A percentile compares a stretch with the other conserved stretches of the same genome.
Conservation (phyloP, 179 eudicot species). For the Sideroxylon spinosum region DNA sequence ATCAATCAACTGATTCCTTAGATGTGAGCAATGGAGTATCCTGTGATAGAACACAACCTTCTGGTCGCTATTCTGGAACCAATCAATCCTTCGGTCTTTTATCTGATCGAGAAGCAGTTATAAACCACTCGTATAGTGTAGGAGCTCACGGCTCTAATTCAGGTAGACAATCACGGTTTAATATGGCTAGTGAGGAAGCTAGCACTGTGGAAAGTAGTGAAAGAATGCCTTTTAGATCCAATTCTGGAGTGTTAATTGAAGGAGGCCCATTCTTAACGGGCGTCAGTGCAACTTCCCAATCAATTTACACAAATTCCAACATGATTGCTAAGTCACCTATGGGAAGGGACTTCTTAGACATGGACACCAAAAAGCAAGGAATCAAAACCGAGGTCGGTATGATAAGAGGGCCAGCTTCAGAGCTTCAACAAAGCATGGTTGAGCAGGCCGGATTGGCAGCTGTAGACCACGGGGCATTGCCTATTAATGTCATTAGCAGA, state of each 20-base stretch:
- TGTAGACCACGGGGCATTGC: constrained; percentile 34
- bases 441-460: constrained; percentile 41
- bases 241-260: constrained; percentile 39
- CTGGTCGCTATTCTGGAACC: constrained; percentile 37
- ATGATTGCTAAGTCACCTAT: constrained; percentile 29
- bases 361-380: constrained; percentile 28
- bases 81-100: constrained; percentile 40
- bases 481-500: constrained; percentile 39
- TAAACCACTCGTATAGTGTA: constrained; percentile 32
- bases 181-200: constrained; percentile 31
- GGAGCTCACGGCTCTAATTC: constrained; percentile 50
- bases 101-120: constrained; percentile 39
- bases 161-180: constrained; percentile 38
- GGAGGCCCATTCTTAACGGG: constrained; percentile 34
- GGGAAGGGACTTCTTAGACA: constrained; percentile 35
- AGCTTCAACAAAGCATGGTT: constrained; percentile 33
- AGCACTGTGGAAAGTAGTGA: constrained; percentile 38
- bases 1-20: constrained; percentile 34
- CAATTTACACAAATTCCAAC: constrained; percentile 31
- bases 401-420: constrained; percentile 32
- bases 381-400: constrained; percentile 27
- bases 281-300: constrained; percentile 37
- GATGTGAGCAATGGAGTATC: constrained; percentile 29
- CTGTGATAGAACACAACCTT: constrained; percentile 35
- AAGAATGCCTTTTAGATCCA: constrained; percentile 42